A percentile compares a stretch with the other conserved stretches of the same genome.
phyloP scores from a whole-genome alignment of 495 filamentous ascomycete genomes.

The Xylaria venustula region DNA sequence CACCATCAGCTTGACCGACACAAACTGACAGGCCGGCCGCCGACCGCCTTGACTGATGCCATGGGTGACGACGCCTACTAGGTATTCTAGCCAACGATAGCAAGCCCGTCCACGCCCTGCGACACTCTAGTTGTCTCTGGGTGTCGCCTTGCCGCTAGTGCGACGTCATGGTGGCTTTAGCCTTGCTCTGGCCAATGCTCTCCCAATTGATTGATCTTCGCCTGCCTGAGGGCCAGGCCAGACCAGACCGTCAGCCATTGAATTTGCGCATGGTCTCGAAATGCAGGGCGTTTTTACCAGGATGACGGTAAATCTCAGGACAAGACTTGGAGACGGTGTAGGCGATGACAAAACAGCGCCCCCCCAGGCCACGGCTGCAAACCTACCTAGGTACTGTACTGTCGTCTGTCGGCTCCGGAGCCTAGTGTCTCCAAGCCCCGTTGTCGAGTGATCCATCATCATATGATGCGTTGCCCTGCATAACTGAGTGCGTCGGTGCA shows the following conservation, averaged over 20 bases:
- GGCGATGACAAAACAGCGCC: neutral
- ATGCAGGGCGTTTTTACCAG: constrained; percentile 7
- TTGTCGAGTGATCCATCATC: neutral
- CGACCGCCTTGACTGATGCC: neutral
- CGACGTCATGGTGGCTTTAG: neutral
- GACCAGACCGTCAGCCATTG: no score
- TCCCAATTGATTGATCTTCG: neutral
- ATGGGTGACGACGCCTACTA: neutral
- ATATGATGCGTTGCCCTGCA: neutral
- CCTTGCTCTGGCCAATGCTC: neutral
- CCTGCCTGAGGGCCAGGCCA: neutral
- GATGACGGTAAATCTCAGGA: neutral
- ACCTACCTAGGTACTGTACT: neutral
- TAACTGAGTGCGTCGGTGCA: neutral
- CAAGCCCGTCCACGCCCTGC: neutral
- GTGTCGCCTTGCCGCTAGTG: neutral
- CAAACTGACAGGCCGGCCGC: no score
- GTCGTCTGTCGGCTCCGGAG: neutral
- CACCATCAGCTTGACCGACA: no score
- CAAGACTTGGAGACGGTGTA: neutral
- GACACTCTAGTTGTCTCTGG: neutral
- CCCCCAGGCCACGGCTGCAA: neutral
- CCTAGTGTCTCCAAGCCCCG: neutral
- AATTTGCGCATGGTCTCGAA: neutral
- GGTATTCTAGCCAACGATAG: neutral